phyloP scores from a whole-genome alignment of 306 rosid species.

The Dalbergia oliveri region DNA sequence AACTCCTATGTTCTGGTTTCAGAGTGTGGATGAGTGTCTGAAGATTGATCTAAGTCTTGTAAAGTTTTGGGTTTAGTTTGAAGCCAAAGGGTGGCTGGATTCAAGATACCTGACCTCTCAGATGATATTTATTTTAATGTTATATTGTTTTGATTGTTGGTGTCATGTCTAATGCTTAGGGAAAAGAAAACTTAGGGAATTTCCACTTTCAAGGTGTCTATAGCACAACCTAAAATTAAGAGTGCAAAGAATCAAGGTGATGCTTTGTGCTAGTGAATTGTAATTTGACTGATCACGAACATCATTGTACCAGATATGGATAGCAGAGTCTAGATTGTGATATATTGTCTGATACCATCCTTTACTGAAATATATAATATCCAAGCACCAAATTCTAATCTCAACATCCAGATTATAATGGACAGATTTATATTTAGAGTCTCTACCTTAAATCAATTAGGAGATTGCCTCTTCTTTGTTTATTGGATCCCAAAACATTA shows the following conservation, averaged over 20 bases:
- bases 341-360: not conserved
- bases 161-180: not conserved
- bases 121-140: not conserved
- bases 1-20: slow-evolving; percentile 25
- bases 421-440: slow-evolving; percentile 23
- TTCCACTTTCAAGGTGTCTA: not conserved
- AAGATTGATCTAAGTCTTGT: slow-evolving; percentile 3
- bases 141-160: slow-evolving; percentile 14
- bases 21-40: slow-evolving; percentile 15
- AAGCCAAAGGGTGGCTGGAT: slow-evolving; percentile 6
- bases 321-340: slow-evolving; percentile 25
- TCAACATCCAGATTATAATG: slow-evolving; percentile 27
- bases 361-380: slow-evolving; percentile 2
- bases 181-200: not conserved
- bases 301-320: slow-evolving; percentile 20
- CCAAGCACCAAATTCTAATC: slow-evolving; percentile 22
- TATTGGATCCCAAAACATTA: slow-evolving; percentile 36
- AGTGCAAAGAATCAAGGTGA: slow-evolving; percentile 25
- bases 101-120: not conserved
- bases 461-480: slow-evolving; percentile 15
- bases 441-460: slow-evolving; percentile 22
- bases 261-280: slow-evolving; percentile 32
- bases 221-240: slow-evolving; percentile 19
- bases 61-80: slow-evolving; percentile 26
- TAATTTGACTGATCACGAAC: slow-evolving; percentile 8